phyloP scores from a whole-genome alignment of 495 filamentous ascomycete species.

The Neurospora sp. region DNA sequence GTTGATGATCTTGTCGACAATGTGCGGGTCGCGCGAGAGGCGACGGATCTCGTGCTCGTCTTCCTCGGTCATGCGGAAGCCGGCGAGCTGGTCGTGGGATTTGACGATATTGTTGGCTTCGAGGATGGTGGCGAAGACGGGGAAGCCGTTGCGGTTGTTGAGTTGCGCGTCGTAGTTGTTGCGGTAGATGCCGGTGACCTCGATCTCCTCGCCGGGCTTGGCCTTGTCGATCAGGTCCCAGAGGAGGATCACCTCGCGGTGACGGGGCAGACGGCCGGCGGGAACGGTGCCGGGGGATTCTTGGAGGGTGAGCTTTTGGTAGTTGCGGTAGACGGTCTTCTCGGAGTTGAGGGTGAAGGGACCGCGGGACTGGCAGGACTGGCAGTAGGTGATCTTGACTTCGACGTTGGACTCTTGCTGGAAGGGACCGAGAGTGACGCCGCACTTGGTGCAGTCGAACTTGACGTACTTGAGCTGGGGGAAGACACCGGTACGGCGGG shows the following conservation, averaged over 20 bases:
- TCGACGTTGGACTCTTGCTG: constrained; percentile 94
- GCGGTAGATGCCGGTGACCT: constrained; percentile 93
- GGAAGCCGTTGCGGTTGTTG: constrained; percentile 98
- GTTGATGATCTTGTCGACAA: constrained; percentile 87
- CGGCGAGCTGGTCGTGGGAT: constrained; percentile 93
- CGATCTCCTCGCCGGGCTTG: constrained; percentile 96
- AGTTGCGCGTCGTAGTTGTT: constrained; percentile 97
- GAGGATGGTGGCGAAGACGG: constrained; percentile 94
- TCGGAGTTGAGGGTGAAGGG: constrained; percentile 96
- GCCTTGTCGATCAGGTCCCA: constrained; percentile 96
- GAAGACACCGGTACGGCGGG: constrained; percentile 92
- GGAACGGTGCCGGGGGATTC: constrained; percentile 97
- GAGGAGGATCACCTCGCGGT: constrained; percentile 89
- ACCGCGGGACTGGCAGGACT: constrained; percentile 92
- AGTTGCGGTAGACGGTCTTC: constrained; percentile 98
- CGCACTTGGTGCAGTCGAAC: constrained; percentile 93
- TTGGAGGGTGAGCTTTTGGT: constrained; percentile 94
- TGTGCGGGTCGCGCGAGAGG: constrained; percentile 77
- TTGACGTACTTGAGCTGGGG: constrained; percentile 97
- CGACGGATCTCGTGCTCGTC: constrained; percentile 88
- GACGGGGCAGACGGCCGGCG: constrained; percentile 87
- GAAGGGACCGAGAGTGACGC: constrained; percentile 85
- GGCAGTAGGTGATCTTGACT: constrained; percentile 92
- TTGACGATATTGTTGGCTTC: constrained; percentile 98
- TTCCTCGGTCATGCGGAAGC: constrained; percentile 91